Conservation (phyloP, 2,329 filamentous ascomycete species). For the Tolypocladium tropicale region DNA sequence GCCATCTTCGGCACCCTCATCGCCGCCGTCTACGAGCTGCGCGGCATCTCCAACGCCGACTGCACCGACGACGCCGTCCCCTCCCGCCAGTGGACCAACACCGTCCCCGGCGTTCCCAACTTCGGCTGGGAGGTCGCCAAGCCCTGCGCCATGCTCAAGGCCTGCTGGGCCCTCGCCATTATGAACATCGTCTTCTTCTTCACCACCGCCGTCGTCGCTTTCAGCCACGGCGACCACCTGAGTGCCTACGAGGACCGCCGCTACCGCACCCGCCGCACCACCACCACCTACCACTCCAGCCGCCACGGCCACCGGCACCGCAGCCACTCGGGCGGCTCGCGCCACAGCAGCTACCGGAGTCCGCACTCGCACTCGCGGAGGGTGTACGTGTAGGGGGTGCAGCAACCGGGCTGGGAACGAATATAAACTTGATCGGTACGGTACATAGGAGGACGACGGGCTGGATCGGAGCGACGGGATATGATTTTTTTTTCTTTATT, state of each 20-base stretch:
- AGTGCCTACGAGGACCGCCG: slow-evolving; percentile 21
- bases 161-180: slow-evolving; percentile 78
- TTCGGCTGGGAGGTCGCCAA: slow-evolving; percentile 53
- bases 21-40: slow-evolving; percentile 48
- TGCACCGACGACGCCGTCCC: slow-evolving; percentile 50
- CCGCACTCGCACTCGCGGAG: slow-evolving; percentile 39
- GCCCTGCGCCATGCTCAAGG: slow-evolving; percentile 86
- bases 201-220: slow-evolving; percentile 63
- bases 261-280: slow-evolving; percentile 9
- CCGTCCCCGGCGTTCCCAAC: slow-evolving; percentile 44
- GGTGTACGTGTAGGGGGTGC: slow-evolving; percentile 32
- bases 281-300: slow-evolving; percentile 27
- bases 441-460: not conserved
- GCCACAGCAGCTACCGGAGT: slow-evolving; percentile 29
- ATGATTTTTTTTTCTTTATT: not conserved
- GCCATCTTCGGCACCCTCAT: slow-evolving; percentile 55
- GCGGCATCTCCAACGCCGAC: slow-evolving; percentile 50
- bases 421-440: too few relatives aligned
- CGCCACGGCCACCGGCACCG: slow-evolving; percentile 31
- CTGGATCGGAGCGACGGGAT: not conserved
- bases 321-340: slow-evolving; percentile 24
- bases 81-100: slow-evolving; percentile 40
- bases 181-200: slow-evolving; percentile 79
- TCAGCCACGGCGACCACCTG: slow-evolving; percentile 43
- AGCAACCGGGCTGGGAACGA: too few relatives aligned